A percentile compares a stretch with the other conserved stretches of the same genome.
These are phyloP conservation scores for Hibiscus mutabilis DNA, from an alignment of 345 rosid species.

Conservation along the genomic window DNA sequence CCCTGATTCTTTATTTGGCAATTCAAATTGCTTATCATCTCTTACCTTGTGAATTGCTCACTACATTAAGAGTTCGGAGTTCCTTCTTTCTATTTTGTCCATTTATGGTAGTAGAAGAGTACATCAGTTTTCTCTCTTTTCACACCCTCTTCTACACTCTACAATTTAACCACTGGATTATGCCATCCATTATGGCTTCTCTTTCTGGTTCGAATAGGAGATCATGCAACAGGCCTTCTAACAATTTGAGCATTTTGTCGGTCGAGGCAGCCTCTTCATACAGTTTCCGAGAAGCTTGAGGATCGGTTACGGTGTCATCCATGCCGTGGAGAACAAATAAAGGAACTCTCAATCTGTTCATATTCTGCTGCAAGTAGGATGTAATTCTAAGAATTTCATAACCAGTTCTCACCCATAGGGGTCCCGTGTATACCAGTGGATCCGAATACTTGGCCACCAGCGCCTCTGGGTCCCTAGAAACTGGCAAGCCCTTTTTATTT, in stretches of 20 bases:
- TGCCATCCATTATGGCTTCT: slow-evolving; percentile 34
- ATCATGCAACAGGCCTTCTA: slow-evolving; percentile 73
- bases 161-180: slow-evolving; percentile 2
- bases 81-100: background rate
- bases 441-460: slow-evolving; percentile 5
- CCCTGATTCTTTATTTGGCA: background rate
- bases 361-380: slow-evolving; percentile 3
- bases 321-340: slow-evolving; percentile 65
- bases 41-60: background rate
- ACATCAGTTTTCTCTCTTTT: background rate
- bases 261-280: slow-evolving; percentile 60
- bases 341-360: background rate
- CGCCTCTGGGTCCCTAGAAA: slow-evolving; percentile 3
- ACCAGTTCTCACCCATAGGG: background rate
- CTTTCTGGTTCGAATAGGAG: slow-evolving; percentile 84
- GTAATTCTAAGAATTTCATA: background rate
- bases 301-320: slow-evolving; percentile 59
- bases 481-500: background rate
- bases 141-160: background rate
- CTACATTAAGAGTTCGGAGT: background rate
- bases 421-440: background rate
- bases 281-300: slow-evolving; percentile 53
- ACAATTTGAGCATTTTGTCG: slow-evolving; percentile 66
- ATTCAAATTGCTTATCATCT: background rate
- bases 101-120: background rate